Evolutionary conservation across 2,329 filamentous ascomycete species (phyloP), one percentile per base, ranked within the genome.

Genomic region (Ploettnerulaceae sp.): DNA sequence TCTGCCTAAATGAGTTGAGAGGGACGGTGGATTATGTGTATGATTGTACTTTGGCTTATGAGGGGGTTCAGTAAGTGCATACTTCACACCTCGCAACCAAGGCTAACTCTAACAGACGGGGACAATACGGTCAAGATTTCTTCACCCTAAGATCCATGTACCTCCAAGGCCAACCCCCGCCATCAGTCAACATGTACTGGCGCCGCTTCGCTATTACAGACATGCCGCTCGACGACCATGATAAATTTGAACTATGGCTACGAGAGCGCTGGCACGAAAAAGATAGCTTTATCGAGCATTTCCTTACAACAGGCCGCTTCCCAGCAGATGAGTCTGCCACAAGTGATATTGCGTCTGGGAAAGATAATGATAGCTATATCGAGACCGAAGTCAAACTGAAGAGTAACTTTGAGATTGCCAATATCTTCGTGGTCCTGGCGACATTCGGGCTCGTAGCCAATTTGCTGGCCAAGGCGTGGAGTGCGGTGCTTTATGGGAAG

Each of bases 121-220:
- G 84, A 29, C 77, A 85, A 58, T 96, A 84, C 57, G 90, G 91
- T n/a, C 90, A 97, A 64, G 81, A 94, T 38, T 85, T 87, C 60
- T 97, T 94, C 66, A 90, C 87, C 0, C 73, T 98, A 3, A 78
- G 80, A 2, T 89, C 89, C 38, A 94, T 89, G 3, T 95, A 93
- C 63, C 83, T 96, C 53, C 81, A 93, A 65, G 90, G 93, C 9
- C 81, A 87, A 1, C 84, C 90, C 0, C 93, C 91, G 1, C 95
- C 90, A 64, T 95, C 89, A 1, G 90, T 97, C 60, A 97, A 96
- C 67, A 90, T 97, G 72, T 86, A 95, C 68, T 98, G 91, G 89
- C 81, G 93, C 43, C 82, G 89, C 7, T 96, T 95, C 67, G 77
- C 79, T 25, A 64, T 96, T 11, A 76, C 77, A 17, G 81, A 89